Conservation (phyloP, 345 rosid species). For the Turritis glabra region DNA sequence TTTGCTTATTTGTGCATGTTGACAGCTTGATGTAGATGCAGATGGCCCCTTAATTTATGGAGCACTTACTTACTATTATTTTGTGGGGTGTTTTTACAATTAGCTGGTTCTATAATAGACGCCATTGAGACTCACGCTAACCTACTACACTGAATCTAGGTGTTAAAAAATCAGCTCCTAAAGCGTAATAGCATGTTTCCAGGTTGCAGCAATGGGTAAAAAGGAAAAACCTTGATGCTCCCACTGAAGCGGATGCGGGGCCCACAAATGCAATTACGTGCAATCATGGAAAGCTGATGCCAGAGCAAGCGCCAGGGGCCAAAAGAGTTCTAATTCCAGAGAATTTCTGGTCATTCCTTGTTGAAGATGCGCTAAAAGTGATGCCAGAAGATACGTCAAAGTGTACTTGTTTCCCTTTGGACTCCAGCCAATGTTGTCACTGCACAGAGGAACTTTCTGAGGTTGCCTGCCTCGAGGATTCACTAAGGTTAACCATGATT, state of each 20-base stretch:
- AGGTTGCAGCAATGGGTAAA: constrained; percentile 98
- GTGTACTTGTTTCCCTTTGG: constrained; percentile 56
- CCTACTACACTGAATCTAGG: constrained; percentile 9
- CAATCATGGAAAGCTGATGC: constrained; percentile 76
- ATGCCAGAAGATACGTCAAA: constrained; percentile 63
- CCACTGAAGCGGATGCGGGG: constrained; percentile 87
- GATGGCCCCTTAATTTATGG: constrained; percentile 10
- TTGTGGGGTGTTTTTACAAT: constrained; percentile 15
- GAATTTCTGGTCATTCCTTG: constrained; percentile 80
- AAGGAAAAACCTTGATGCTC: constrained; percentile 89
- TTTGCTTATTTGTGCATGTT: constrained; percentile 14
- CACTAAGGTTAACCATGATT: constrained; percentile 61
- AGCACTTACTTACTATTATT: constrained; percentile 1
- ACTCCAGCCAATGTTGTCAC: constrained; percentile 63
- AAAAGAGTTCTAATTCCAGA: constrained; percentile 83
- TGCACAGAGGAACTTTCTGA: constrained; percentile 82
- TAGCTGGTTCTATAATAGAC: constrained; percentile 14
- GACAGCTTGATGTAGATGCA: constrained; percentile 23
- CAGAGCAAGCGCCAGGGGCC: constrained; percentile 92
- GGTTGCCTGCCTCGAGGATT: constrained; percentile 87
- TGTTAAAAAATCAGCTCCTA: constrained; percentile 21
- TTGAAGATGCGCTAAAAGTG: constrained; percentile 68
- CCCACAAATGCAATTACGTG: constrained; percentile 78
- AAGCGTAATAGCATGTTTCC: constrained; percentile 24
- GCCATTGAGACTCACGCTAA: not conserved